Conservation (phyloP, 192 early-diverging fungal species). For the Backusella luteola region DNA sequence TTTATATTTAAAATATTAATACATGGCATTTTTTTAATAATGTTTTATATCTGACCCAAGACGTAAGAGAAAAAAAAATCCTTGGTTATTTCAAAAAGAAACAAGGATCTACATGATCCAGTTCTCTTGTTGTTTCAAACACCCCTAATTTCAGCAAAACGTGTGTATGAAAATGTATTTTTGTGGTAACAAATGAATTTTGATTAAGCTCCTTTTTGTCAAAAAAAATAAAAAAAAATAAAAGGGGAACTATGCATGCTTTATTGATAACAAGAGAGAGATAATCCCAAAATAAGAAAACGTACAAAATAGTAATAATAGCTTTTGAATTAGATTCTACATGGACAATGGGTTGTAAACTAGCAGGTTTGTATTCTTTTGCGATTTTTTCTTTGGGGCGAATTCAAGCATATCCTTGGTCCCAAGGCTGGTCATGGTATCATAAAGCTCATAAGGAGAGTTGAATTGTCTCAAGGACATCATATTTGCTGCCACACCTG, state of each 20-base stretch:
- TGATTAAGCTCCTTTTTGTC: background rate
- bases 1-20: background rate
- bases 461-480: conserved; percentile 27
- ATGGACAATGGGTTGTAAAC: background rate
- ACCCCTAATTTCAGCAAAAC: background rate
- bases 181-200: background rate
- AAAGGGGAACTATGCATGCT: background rate
- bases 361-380: background rate
- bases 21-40: background rate
- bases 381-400: background rate
- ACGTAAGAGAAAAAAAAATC: background rate
- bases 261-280: background rate
- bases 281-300: background rate
- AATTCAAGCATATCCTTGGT: conserved; percentile 18
- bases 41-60: background rate
- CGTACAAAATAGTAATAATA: background rate
- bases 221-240: background rate
- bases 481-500: conserved; percentile 45
- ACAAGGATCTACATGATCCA: background rate
- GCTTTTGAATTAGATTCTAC: background rate
- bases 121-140: background rate
- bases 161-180: background rate
- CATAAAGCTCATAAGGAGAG: conserved; percentile 33
- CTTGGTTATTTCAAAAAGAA: background rate
- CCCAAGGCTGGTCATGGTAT: conserved; percentile 9